Evolutionary conservation across 805 yeast genomes (phyloP).

Genomic region (Myxozyma melibiosi): DNA sequence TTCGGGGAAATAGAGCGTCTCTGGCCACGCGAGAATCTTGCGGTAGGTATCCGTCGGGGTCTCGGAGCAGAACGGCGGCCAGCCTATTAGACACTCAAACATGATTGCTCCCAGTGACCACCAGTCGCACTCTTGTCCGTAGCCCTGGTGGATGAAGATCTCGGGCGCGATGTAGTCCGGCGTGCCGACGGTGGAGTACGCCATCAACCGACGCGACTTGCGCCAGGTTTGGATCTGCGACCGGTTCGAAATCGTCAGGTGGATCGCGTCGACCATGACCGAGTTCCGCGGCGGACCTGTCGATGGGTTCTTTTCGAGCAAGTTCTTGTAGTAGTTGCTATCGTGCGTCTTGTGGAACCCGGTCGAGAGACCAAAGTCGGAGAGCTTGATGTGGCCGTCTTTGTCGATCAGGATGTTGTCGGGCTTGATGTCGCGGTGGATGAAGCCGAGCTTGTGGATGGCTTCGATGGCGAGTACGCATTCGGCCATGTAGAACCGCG

Average conservation of each 20-base stretch:
- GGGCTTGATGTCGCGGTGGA: constrained; percentile 96
- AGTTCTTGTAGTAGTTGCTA: constrained; percentile 78
- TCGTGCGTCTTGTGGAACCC: constrained; percentile 96
- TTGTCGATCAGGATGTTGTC: constrained; percentile 90
- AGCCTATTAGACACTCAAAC: constrained; percentile 94
- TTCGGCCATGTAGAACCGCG: constrained; percentile 90
- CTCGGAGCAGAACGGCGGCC: constrained; percentile 97
- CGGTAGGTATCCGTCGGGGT: constrained; percentile 93
- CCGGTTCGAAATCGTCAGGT: constrained; percentile 89
- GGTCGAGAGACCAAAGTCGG: constrained; percentile 80
- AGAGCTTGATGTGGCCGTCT: constrained; percentile 65
- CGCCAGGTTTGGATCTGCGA: constrained; percentile 97
- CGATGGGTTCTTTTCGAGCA: constrained; percentile 59
- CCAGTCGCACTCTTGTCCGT: constrained; percentile 98
- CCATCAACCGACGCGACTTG: constrained; percentile 87
- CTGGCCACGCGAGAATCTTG: constrained; percentile 89
- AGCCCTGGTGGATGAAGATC: constrained; percentile 88
- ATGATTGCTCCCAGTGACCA: constrained; percentile 96
- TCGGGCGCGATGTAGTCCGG: constrained; percentile 97
- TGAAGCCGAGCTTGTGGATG: constrained; percentile 87
- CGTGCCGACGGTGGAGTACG: constrained; percentile 94
- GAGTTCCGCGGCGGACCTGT: constrained; percentile 59
- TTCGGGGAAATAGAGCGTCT: constrained; percentile 83
- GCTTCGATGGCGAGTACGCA: constrained; percentile 95
- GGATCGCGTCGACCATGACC: constrained; percentile 90